Evolutionary conservation across 306 rosid species (phyloP), one percentile per base, ranked within the genome.

Genomic region (Prunus dulcis): DNA sequence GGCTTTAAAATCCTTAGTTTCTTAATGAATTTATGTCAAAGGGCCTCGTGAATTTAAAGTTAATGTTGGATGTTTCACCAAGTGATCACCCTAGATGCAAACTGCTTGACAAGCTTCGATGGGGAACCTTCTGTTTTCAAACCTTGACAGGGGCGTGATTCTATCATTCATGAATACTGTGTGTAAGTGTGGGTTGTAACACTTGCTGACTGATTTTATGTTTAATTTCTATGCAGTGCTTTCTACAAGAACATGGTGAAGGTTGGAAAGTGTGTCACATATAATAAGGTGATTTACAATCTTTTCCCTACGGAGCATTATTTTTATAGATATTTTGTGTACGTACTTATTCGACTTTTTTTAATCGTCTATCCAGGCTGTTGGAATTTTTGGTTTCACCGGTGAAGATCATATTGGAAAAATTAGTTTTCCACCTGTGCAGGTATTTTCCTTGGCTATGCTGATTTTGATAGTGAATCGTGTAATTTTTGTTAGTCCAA

Each of bases 341-440:
- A 25, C 62, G n/a, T 56, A 27, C 60, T 71, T n/a, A 6, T 19
- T 65, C 2, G 45, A 79, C 18, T 67, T 58, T 50, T 34, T 47
- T 58, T 62, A 27, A 51, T 67, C 25, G 15, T 57, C 13, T 18
- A 25, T 72, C 25, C 91, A 96, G 92, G 96, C 86, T 72, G 96
- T 91, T 15, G 99, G 98, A 64, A 96, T 89, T 47, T 96, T 96
- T 79, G 99, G 99, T 77, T 96, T 96, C 78, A 82, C 83, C 0
- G 96, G 97, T 38, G 99, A 96, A 84, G 98, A 96, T 88, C 93
- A 96, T 70, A 92, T 96, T 69, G 99, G 97, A 63, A 96, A 96
- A 91, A 18, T 25, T 38, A 52, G 92, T 81, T 96, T 96, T 80
- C 99, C 98, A 28, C 97, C 98, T 0, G 88, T 96, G 49, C 99